Evolutionary conservation across 805 yeast genomes (phyloP).

Genomic region (Yamadazyma sp.): DNA sequence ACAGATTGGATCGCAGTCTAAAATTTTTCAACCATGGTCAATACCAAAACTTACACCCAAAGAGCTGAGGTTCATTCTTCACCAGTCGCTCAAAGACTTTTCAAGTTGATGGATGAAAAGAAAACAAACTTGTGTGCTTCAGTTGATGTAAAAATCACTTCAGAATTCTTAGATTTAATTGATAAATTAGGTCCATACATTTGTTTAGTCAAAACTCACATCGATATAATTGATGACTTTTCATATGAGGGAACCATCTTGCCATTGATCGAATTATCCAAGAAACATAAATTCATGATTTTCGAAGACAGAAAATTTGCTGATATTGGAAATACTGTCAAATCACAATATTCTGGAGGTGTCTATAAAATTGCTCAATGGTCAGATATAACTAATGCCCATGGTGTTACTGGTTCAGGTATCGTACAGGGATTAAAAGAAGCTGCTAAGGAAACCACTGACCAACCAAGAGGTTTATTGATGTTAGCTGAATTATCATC

Average conservation of each 20-base stretch:
- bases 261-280: slow-evolving; percentile 70
- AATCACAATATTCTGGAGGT: slow-evolving; percentile 89
- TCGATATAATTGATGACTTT: slow-evolving; percentile 90
- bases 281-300: slow-evolving; percentile 82
- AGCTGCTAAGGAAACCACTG: slow-evolving; percentile 68
- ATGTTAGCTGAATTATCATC: slow-evolving; percentile 96
- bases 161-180: slow-evolving; percentile 65
- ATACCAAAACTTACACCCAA: slow-evolving; percentile 47
- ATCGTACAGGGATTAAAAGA: slow-evolving; percentile 84
- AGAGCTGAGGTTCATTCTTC: slow-evolving; percentile 74
- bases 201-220: slow-evolving; percentile 90
- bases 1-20: no score
- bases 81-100: slow-evolving; percentile 73
- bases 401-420: slow-evolving; percentile 94
- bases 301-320: slow-evolving; percentile 98
- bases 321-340: slow-evolving; percentile 96
- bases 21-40: slow-evolving; percentile 5
- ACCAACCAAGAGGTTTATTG: slow-evolving; percentile 82
- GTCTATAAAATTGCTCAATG: slow-evolving; percentile 84
- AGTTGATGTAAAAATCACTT: slow-evolving; percentile 80
- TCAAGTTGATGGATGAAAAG: slow-evolving; percentile 72
- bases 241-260: slow-evolving; percentile 71
- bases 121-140: slow-evolving; percentile 92
- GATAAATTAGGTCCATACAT: slow-evolving; percentile 89
- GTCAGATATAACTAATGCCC: slow-evolving; percentile 98